Conservation (phyloP, 805 yeast species). For the Candida tallmaniae region DNA sequence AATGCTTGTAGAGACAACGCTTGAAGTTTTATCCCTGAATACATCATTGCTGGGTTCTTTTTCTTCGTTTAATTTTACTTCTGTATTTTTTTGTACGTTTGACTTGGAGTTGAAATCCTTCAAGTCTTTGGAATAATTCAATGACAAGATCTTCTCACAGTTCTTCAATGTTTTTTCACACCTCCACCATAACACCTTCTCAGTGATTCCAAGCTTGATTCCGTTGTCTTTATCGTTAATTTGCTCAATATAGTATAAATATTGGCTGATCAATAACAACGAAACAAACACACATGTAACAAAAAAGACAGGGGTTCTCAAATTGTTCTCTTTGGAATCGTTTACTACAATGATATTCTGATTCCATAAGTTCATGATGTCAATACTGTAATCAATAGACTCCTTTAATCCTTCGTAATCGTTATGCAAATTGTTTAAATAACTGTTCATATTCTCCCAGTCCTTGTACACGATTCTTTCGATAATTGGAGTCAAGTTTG, state of each 20-base stretch:
- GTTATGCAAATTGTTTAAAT: slow-evolving; percentile 41
- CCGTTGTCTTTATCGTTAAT: slow-evolving; percentile 10
- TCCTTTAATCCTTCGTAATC: slow-evolving; percentile 66
- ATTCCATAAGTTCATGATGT: slow-evolving; percentile 65
- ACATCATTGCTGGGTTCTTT: too few relatives aligned
- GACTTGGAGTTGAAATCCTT: too few relatives aligned
- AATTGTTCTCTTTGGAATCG: slow-evolving; percentile 62
- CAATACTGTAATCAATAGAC: slow-evolving; percentile 53
- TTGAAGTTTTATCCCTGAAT: not conserved
- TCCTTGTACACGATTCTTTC: slow-evolving; percentile 59
- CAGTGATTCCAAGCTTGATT: slow-evolving; percentile 30
- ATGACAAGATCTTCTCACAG: slow-evolving; percentile 52
- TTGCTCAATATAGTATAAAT: slow-evolving; percentile 50
- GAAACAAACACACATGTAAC: slow-evolving; percentile 67
- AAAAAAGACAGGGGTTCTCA: slow-evolving; percentile 73
- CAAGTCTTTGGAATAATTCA: slow-evolving; percentile 9
- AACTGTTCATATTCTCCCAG: slow-evolving; percentile 61
- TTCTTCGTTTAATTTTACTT: not conserved
- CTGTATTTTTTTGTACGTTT: too few relatives aligned
- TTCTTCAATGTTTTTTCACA: slow-evolving; percentile 56
- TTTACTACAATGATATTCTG: slow-evolving; percentile 62
- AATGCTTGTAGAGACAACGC: not conserved
- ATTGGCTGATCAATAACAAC: slow-evolving; percentile 58
- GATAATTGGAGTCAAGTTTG: slow-evolving; percentile 58
- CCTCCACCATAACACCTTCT: slow-evolving; percentile 57